Percentiles rank a stretch among this genome's conserved stretches.
phyloP scores from a whole-genome alignment of 352 stramenopile genomes.

The Globisporangium radiosum region DNA sequence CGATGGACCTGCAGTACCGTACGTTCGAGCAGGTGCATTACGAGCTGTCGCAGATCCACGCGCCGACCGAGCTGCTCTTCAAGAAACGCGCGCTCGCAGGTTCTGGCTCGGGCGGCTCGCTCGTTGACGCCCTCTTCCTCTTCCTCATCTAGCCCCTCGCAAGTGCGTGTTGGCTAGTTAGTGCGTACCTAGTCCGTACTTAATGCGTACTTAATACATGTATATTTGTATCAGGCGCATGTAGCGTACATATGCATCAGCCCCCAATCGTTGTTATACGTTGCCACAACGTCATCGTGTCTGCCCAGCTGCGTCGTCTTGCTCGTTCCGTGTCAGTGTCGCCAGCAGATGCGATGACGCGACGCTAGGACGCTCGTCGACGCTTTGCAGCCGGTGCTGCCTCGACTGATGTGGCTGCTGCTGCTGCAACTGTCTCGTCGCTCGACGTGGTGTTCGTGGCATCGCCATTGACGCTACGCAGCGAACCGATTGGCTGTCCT shows the following conservation, averaged over 20 bases:
- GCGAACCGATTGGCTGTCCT: too few species aligned
- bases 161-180: too few species aligned
- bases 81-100: conserved; percentile 38
- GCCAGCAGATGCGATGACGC: too few species aligned
- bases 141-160: conserved; percentile 30
- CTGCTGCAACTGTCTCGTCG: too few species aligned
- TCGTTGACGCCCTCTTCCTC: conserved; percentile 59
- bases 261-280: too few species aligned
- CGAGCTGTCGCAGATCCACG: conserved; percentile 32
- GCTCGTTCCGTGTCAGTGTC: too few species aligned
- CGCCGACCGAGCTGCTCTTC: conserved; percentile 54
- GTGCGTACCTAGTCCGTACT: too few species aligned
- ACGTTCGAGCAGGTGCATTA: conserved; percentile 52
- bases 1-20: conserved; percentile 55
- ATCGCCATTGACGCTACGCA: not conserved
- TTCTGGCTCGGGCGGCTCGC: conserved; percentile 23
- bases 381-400: not conserved
- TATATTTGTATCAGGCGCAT: too few species aligned
- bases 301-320: too few species aligned
- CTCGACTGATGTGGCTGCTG: not conserved
- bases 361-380: not conserved
- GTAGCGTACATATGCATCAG: too few species aligned
- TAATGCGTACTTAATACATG: too few species aligned
- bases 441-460: not conserved
- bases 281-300: too few species aligned